Conservation (phyloP, 305 asterid species). For the Fraxinus sp. region DNA sequence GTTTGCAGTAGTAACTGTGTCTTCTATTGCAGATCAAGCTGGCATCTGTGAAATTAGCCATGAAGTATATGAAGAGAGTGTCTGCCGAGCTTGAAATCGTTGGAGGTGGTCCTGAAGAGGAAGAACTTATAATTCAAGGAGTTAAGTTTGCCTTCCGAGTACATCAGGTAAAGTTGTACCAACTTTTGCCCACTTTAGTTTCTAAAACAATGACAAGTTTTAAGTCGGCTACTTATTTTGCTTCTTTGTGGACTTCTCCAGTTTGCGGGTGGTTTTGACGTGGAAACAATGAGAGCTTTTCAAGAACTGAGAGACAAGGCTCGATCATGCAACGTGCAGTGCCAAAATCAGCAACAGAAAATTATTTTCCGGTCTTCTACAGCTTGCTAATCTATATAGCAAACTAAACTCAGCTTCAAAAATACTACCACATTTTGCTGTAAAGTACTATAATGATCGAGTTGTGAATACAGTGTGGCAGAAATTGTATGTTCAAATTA, state of each 20-base stretch:
- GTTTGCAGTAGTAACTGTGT: conserved; percentile 11
- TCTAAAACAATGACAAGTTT: neutral
- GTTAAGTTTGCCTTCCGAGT: conserved; percentile 58
- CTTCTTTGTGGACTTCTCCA: conserved; percentile 19
- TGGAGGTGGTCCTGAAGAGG: conserved; percentile 57
- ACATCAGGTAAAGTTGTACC: conserved; percentile 42
- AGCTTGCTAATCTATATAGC: neutral
- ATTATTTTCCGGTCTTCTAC: neutral
- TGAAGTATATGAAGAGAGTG: conserved; percentile 59
- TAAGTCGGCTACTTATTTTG: neutral
- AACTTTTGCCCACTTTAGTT: neutral
- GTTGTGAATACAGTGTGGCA: neutral
- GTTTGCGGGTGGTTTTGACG: conserved; percentile 99
- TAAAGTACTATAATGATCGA: neutral
- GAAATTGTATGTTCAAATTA: neutral
- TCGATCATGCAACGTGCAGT: conserved; percentile 50
- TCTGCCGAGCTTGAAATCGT: conserved; percentile 54
- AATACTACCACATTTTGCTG: neutral
- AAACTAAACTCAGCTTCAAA: conserved; percentile 40
- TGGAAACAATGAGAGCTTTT: conserved; percentile 68
- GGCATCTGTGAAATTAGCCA: conserved; percentile 57
- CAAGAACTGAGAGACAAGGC: conserved; percentile 57
- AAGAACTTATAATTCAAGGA: conserved; percentile 52
- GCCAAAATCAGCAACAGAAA: conserved; percentile 55
- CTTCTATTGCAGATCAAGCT: conserved; percentile 60